Percentiles rank a stretch among this genome's conserved stretches.
Evolutionary conservation across 2,329 filamentous ascomycete species (phyloP).

Genomic region (Sporothrix schenckii): DNA sequence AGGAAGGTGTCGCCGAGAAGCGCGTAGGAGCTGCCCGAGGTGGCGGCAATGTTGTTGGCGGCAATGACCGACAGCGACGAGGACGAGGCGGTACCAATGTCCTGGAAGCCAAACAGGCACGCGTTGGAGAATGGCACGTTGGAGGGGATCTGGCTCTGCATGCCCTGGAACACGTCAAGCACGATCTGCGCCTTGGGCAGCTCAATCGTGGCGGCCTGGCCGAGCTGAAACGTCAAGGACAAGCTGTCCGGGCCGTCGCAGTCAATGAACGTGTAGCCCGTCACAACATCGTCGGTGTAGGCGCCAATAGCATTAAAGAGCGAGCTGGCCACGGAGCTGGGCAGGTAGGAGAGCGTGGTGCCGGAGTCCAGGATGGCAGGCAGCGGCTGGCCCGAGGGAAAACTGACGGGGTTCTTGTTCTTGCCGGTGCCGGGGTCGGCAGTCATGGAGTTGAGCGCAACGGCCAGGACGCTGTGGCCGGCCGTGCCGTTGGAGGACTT

Average conservation of each 20-base stretch:
- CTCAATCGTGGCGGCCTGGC: conserved; percentile 36
- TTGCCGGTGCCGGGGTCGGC: conserved; percentile 39
- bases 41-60: conserved; percentile 11
- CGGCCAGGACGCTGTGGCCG: conserved; percentile 47
- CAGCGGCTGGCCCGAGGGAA: conserved; percentile 28
- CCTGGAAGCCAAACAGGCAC: conserved; percentile 61
- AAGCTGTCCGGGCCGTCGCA: conserved; percentile 43
- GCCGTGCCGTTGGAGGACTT: conserved; percentile 46
- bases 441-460: conserved; percentile 46
- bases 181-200: conserved; percentile 47
- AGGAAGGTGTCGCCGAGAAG: conserved; percentile 55
- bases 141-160: conserved; percentile 37
- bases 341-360: conserved; percentile 66
- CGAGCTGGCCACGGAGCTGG: conserved; percentile 50
- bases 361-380: conserved; percentile 69
- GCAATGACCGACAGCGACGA: conserved; percentile 9
- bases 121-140: conserved; percentile 47
- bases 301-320: conserved; percentile 48
- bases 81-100: conserved; percentile 38
- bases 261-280: conserved; percentile 48
- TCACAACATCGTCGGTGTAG: conserved; percentile 44
- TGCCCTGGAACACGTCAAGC: conserved; percentile 44
- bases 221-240: conserved; percentile 44
- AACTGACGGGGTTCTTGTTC: background rate
- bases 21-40: conserved; percentile 33